Percentiles rank a stretch among this genome's conserved stretches.
These are phyloP conservation scores for Debaryomyces singareniensis DNA, from an alignment of 1,139 yeast genomes.

Conservation along the genomic window DNA sequence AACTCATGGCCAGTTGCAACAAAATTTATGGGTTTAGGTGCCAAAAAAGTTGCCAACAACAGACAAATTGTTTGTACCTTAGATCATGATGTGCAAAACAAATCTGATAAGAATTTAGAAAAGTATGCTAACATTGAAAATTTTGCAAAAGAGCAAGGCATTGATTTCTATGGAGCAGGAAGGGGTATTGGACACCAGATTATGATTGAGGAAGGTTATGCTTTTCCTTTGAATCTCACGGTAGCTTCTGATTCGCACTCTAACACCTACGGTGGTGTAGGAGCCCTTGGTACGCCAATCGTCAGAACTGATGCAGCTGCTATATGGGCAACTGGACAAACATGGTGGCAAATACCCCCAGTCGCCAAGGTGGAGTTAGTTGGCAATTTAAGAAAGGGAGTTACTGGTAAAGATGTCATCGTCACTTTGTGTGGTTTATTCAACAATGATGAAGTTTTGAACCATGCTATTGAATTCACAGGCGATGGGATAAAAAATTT, in stretches of 20 bases:
- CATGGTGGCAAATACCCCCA: conserved; percentile 99
- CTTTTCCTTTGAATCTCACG: conserved; percentile 86
- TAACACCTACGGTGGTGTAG: conserved; percentile 96
- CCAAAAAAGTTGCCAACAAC: conserved; percentile 71
- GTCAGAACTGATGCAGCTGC: conserved; percentile 99
- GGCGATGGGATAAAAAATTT: conserved; percentile 77
- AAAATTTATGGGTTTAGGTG: conserved; percentile 93
- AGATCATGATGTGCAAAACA: conserved; percentile 97
- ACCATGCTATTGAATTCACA: conserved; percentile 94
- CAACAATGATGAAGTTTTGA: conserved; percentile 92
- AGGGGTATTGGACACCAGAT: conserved; percentile 98
- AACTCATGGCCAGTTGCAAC: conserved; percentile 99
- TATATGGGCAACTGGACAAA: conserved; percentile 98
- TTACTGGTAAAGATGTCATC: conserved; percentile 94
- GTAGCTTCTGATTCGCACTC: conserved; percentile 98
- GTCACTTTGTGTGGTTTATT: conserved; percentile 93
- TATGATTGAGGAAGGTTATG: conserved; percentile 98
- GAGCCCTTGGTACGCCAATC: conserved; percentile 92
- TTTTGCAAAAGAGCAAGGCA: conserved; percentile 87
- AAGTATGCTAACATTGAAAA: conserved; percentile 84
- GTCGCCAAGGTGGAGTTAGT: conserved; percentile 88
- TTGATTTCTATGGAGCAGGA: conserved; percentile 97
- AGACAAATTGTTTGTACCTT: conserved; percentile 91
- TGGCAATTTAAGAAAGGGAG: conserved; percentile 79
- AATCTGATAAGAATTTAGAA: conserved; percentile 75